Percentiles rank a stretch among this genome's conserved stretches.
Evolutionary conservation across 2,329 filamentous ascomycete species (phyloP).

Genomic region (Ceratocystis albifundus): DNA sequence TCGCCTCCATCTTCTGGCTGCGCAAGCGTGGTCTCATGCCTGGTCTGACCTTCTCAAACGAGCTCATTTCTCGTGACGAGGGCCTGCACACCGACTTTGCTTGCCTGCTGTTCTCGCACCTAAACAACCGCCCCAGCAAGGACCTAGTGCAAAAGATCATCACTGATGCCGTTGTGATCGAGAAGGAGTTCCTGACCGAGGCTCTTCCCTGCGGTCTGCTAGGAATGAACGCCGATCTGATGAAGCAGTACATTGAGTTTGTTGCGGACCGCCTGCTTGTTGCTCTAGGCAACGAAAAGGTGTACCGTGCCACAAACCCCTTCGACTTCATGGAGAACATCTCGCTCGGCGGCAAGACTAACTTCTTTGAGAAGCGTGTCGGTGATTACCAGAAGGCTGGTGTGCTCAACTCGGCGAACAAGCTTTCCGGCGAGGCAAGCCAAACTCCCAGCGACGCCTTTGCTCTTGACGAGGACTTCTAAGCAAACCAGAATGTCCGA

Average conservation of each 20-base stretch:
- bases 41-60: conserved; percentile 97
- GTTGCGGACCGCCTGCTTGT: conserved; percentile 91
- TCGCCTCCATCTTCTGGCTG: conserved; percentile 98
- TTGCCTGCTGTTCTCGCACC: conserved; percentile 92
- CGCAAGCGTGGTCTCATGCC: conserved; percentile 99
- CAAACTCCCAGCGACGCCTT: conserved; percentile 64
- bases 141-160: conserved; percentile 78
- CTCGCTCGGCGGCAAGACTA: conserved; percentile 96
- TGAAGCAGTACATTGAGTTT: conserved; percentile 99
- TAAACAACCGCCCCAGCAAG: conserved; percentile 81
- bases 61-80: conserved; percentile 98
- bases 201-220: conserved; percentile 85
- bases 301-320: conserved; percentile 86
- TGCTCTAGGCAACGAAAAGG: conserved; percentile 85
- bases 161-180: conserved; percentile 82
- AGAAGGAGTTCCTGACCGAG: conserved; percentile 96
- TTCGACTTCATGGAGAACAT: conserved; percentile 99
- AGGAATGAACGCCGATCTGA: conserved; percentile 92
- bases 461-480: conserved; percentile 94
- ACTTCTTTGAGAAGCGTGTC: conserved; percentile 99
- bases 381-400: conserved; percentile 99
- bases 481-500: conserved; percentile 32
- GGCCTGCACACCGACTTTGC: conserved; percentile 99
- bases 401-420: conserved; percentile 88
- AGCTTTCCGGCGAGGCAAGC: conserved; percentile 40